A percentile compares a stretch with the other conserved stretches of the same genome.
Conservation (phyloP, 176 grass and related monocot genomes). For the Coix lacrymajobi region DNA sequence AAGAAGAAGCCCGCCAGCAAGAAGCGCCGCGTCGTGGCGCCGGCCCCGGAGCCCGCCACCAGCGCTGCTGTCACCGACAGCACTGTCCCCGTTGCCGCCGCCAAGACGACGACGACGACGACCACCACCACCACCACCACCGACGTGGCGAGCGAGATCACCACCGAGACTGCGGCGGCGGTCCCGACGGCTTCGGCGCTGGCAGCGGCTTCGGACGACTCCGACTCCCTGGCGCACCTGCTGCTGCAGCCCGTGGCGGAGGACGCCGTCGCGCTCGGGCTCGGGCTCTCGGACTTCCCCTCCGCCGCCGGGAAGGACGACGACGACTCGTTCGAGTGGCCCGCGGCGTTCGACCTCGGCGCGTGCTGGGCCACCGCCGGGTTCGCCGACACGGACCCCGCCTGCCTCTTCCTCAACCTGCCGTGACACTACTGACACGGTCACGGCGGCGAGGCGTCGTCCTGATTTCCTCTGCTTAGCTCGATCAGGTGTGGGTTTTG, state of each 20-base stretch:
- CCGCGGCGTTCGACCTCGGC: constrained; percentile 28
- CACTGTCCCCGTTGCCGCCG: not conserved
- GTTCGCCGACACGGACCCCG: constrained; percentile 32
- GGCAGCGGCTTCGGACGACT: constrained; percentile 15
- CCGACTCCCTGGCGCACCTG: constrained; percentile 23
- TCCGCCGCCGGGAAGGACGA: not conserved
- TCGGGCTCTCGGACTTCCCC: constrained; percentile 18
- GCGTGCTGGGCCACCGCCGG: constrained; percentile 17
- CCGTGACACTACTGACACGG: not conserved
- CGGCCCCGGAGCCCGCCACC: not conserved
- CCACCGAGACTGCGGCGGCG: not conserved
- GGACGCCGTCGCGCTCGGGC: constrained; percentile 25
- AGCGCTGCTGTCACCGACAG: not conserved
- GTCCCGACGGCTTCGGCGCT: not conserved
- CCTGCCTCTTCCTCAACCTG: constrained; percentile 34
- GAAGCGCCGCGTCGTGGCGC: constrained; percentile 22
- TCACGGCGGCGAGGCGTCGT: not conserved
- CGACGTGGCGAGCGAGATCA: constrained; percentile 30
- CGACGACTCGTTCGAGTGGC: constrained; percentile 33
- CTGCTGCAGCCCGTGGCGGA: not conserved
- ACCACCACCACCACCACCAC: not conserved
- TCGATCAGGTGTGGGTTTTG: not conserved
- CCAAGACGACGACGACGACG: not conserved
- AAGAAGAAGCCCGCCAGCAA: constrained; percentile 48
- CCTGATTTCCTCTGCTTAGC: not conserved